phyloP scores from a whole-genome alignment of 805 yeast genomes.

The Cephaloascus fragrans region DNA sequence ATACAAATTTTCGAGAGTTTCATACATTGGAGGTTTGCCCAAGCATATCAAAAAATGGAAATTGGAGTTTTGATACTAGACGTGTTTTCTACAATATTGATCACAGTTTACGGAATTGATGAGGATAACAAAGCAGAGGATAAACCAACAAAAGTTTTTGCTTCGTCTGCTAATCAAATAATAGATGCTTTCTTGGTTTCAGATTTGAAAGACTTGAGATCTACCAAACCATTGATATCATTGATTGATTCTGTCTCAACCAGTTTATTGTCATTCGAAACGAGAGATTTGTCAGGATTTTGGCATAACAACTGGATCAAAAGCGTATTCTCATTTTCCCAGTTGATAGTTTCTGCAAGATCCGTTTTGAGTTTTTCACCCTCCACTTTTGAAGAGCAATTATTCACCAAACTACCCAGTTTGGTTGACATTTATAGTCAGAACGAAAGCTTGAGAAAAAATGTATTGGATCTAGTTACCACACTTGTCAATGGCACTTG shows the following conservation, averaged over 20 bases:
- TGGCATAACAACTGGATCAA: constrained; percentile 41
- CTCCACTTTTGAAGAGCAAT: constrained; percentile 53
- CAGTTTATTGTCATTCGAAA: constrained; percentile 21
- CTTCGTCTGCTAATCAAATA: constrained; percentile 40
- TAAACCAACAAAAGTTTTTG: constrained; percentile 39
- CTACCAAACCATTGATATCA: constrained; percentile 42
- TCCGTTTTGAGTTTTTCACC: constrained; percentile 36
- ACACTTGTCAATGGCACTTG: constrained; percentile 46
- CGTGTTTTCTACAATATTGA: constrained; percentile 45
- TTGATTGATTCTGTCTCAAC: constrained; percentile 38
- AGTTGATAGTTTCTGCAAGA: constrained; percentile 48
- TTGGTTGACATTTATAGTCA: constrained; percentile 50
- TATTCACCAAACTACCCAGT: constrained; percentile 46
- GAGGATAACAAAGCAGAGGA: constrained; percentile 19
- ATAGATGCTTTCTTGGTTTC: constrained; percentile 46
- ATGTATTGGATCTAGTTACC: constrained; percentile 46
- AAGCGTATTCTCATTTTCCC: constrained; percentile 44
- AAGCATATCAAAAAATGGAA: constrained; percentile 46
- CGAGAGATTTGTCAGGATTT: constrained; percentile 32
- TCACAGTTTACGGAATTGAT: constrained; percentile 46
- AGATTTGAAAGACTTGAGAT: constrained; percentile 21
- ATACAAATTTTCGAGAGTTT: constrained; percentile 70
- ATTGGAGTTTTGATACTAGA: constrained; percentile 47
- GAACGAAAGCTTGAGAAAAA: constrained; percentile 35
- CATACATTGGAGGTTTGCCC: constrained; percentile 55